A percentile compares a stretch with the other conserved stretches of the same genome.
Evolutionary conservation across 768 basidiomycete genomes (phyloP).

Genomic region (Sarcomyxa edulis): DNA sequence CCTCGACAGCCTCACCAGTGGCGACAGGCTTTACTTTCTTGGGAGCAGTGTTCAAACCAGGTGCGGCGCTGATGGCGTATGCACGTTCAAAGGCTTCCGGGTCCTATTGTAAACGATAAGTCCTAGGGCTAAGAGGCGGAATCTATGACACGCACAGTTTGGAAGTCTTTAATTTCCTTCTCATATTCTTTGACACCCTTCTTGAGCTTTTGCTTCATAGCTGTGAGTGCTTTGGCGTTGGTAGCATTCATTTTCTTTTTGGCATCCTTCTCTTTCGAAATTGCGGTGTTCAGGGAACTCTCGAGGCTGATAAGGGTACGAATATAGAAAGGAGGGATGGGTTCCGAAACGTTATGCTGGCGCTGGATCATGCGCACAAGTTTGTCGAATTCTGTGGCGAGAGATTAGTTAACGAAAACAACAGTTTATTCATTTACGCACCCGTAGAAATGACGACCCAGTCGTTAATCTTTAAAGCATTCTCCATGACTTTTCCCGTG

Average conservation of each 20-base stretch:
- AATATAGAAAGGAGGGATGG: constrained; percentile 82
- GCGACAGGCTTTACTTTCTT: constrained; percentile 28
- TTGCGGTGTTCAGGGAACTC: constrained; percentile 60
- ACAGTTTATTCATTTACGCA: constrained; percentile 30
- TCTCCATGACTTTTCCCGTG: constrained; percentile 87
- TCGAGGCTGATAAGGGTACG: constrained; percentile 75
- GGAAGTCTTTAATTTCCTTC: constrained; percentile 69
- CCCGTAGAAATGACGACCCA: constrained; percentile 91
- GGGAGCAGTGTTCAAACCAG: constrained; percentile 29
- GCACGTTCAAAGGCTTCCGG: constrained; percentile 83
- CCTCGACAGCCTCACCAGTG: constrained; percentile 22
- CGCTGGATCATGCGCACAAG: constrained; percentile 84
- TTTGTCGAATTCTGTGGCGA: constrained; percentile 85
- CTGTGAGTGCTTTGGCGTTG: constrained; percentile 90
- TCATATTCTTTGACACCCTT: constrained; percentile 90
- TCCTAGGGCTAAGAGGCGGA: not conserved
- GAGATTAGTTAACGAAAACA: constrained; percentile 5
- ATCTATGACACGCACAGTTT: constrained; percentile 46
- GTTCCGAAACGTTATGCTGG: constrained; percentile 80
- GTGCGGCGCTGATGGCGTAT: constrained; percentile 50
- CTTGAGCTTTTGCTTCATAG: constrained; percentile 97
- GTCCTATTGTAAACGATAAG: constrained; percentile 48
- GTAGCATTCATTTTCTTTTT: constrained; percentile 96
- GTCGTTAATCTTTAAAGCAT: constrained; percentile 93
- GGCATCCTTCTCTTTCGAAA: constrained; percentile 84